Evolutionary conservation across 2,329 filamentous ascomycete genomes (phyloP), one percentile per base, ranked within the genome.

Genomic region (Fusarium luffae): DNA sequence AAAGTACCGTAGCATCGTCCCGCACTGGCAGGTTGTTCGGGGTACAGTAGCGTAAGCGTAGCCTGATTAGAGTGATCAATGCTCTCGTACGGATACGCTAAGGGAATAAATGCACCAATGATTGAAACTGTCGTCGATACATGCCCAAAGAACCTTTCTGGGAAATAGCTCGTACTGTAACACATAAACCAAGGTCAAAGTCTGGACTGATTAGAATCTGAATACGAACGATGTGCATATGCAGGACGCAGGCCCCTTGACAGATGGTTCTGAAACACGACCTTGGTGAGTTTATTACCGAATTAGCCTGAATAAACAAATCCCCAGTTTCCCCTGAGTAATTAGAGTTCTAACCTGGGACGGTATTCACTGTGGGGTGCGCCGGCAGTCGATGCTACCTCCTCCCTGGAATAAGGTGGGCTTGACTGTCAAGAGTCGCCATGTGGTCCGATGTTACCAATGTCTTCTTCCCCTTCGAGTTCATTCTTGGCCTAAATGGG

Each of bases 281-380:
- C 25, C 43, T 47, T 40, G 14, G 21, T 13, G 12, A 41, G 40
- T 42, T 54, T 54, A 21, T 12, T 10, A n/a, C 6, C 4, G 23
- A 51, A 51, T 70, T 65, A 69, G 66, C 60, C 66, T 70, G 62
- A 70, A 69, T 56, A 42, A 13, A n/a, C 30, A 37, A 18, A 34
- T 27, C 63, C 54, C 43, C 43, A 32, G 18, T 13, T 28, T 43
- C 59, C 42, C 65, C 41, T 68, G 19, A 14, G 37, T 52, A 44
- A 48, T 66, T 25, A 66, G 41, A 58, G 18, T 32, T 27, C 21
- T 25, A 44, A 48, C 37, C 46, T 27, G 18, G 37, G 23, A 18
- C 50, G 62, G 23, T 48, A 57, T 56, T 63, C 21, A 30, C 34
- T 60, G 54, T 51, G 48, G 65, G 59, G 41, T 42, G 32, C 49